phyloP scores from a whole-genome alignment of 139 green algal genomes.

The Chlorella sp. region DNA sequence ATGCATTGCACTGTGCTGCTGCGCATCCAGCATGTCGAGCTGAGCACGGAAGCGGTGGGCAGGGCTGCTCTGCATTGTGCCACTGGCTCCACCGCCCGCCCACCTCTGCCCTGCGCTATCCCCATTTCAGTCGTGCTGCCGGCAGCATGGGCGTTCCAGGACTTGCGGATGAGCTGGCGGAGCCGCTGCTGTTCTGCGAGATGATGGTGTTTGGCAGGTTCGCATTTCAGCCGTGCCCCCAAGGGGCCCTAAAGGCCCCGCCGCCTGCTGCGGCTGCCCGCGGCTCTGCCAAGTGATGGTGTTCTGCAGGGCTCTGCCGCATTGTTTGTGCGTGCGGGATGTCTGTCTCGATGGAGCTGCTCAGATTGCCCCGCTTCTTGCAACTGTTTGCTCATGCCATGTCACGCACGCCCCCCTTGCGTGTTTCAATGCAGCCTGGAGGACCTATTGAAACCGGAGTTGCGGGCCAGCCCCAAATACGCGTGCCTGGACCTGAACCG shows the following conservation, averaged over 20 bases:
- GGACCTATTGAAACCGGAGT: constrained; percentile 31
- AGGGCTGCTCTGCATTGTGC: no score
- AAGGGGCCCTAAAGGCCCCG: no score
- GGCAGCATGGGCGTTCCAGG: constrained; percentile 22
- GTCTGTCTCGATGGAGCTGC: background rate
- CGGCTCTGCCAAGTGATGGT: constrained; percentile 45
- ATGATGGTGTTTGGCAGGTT: constrained; percentile 50
- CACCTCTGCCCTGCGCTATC: no score
- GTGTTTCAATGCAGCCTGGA: constrained; percentile 45
- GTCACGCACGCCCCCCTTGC: no score
- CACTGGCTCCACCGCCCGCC: no score
- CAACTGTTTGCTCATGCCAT: no score
- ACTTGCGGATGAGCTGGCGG: constrained; percentile 34
- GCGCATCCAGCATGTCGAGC: no score
- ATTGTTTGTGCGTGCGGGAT: background rate
- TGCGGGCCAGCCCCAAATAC: constrained; percentile 22
- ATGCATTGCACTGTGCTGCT: no score
- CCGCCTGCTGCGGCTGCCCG: no score
- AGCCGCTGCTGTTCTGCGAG: constrained; percentile 50
- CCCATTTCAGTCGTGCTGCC: no score
- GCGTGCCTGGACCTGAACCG: constrained; percentile 25
- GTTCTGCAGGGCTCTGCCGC: constrained; percentile 11
- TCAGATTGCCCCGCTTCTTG: background rate
- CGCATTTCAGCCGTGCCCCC: no score
- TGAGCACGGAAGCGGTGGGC: no score